These are phyloP conservation scores for Aureobasidium subglaciale DNA, from an alignment of 2,329 filamentous ascomycete genomes.

Conservation along the genomic window DNA sequence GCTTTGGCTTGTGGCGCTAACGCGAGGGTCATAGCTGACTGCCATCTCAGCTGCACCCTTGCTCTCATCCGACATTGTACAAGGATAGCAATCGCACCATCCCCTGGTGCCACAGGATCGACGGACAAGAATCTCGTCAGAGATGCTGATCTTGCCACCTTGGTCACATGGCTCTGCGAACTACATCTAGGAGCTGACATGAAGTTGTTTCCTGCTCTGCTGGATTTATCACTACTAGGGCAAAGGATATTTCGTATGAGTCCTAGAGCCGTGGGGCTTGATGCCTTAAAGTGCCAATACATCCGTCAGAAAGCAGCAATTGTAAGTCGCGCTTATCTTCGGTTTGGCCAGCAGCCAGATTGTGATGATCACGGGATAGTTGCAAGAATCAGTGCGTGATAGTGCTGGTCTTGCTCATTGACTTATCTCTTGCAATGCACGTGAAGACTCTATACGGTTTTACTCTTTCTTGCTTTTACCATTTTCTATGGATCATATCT, in stretches of 20 bases:
- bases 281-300: neutral
- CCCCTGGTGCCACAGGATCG: neutral
- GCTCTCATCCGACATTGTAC: neutral
- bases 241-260: neutral
- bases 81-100: neutral
- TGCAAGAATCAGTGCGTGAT: neutral
- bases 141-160: neutral
- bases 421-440: neutral
- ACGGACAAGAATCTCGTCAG: neutral
- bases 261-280: neutral
- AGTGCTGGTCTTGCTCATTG: neutral
- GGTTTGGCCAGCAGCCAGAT: neutral
- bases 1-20: neutral
- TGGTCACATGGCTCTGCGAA: neutral
- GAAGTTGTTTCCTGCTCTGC: slow-evolving; percentile 1
- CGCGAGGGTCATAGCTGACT: neutral
- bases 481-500: neutral
- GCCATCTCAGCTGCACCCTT: neutral
- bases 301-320: slow-evolving; percentile 1
- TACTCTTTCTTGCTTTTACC: neutral
- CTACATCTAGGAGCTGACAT: slow-evolving; percentile 1
- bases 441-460: neutral
- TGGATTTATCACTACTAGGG: neutral
- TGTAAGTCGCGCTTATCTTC: neutral
- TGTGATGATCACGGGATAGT: neutral